These are phyloP conservation scores for Shiraia sp. DNA, from an alignment of 2,329 filamentous ascomycete genomes.

Conservation along the genomic window DNA sequence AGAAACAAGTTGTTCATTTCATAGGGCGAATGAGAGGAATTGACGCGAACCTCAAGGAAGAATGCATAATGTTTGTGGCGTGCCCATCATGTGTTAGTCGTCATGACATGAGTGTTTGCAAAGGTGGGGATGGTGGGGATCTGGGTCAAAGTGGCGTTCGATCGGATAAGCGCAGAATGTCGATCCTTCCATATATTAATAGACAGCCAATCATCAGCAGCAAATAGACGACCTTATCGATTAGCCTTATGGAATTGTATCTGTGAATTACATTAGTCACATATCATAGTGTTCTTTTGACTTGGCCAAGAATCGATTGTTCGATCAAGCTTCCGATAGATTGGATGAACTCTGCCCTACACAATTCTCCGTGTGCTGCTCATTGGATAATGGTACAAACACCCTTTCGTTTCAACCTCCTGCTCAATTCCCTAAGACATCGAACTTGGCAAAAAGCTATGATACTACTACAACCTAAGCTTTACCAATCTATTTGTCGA, in stretches of 20 bases:
- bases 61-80: constrained; percentile 13
- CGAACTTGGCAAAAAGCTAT: constrained; percentile 12
- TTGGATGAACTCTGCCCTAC: too few relatives aligned
- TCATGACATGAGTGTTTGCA: constrained; percentile 12
- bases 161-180: constrained; percentile 21
- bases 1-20: constrained; percentile 11
- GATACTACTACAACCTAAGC: constrained; percentile 14
- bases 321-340: too few relatives aligned
- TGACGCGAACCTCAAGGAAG: constrained; percentile 1
- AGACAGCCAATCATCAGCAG: constrained; percentile 11
- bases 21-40: constrained; percentile 8
- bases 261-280: neutral
- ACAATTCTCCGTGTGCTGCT: too few relatives aligned
- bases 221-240: constrained; percentile 11
- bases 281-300: neutral
- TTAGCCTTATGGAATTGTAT: constrained; percentile 6
- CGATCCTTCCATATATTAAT: constrained; percentile 19
- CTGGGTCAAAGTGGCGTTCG: constrained; percentile 11
- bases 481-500: constrained; percentile 11
- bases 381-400: neutral
- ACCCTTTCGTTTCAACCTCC: neutral
- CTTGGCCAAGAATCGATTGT: neutral
- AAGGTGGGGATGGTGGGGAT: constrained; percentile 8
- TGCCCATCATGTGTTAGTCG: constrained; percentile 3
- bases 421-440: constrained; percentile 1